Percentiles rank a stretch among this genome's conserved stretches.
phyloP scores from a whole-genome alignment of 2,329 filamentous ascomycete species.

The Xylariaceae sp. region DNA sequence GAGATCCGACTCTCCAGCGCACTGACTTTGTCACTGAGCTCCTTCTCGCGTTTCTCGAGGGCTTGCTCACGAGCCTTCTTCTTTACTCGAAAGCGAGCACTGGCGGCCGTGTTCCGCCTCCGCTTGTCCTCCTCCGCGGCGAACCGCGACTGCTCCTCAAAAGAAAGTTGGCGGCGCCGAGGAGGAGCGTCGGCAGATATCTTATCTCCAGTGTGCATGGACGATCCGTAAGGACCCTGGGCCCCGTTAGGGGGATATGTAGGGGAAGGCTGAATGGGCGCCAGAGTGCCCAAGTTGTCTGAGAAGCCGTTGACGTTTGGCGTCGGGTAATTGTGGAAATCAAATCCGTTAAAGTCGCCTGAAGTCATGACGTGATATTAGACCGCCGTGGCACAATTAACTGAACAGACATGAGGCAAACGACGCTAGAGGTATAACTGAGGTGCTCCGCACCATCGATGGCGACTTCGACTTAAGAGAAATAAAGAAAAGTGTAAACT shows the following conservation, averaged over 20 bases:
- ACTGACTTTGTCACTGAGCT: slow-evolving; percentile 80
- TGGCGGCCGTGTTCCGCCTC: slow-evolving; percentile 86
- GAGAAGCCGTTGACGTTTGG: slow-evolving; percentile 55
- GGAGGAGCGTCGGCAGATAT: slow-evolving; percentile 56
- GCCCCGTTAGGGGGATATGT: slow-evolving; percentile 50
- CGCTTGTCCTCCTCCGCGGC: slow-evolving; percentile 91
- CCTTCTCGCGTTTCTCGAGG: slow-evolving; percentile 80
- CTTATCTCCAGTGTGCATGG: slow-evolving; percentile 44
- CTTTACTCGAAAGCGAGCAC: slow-evolving; percentile 89
- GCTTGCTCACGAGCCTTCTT: slow-evolving; percentile 95
- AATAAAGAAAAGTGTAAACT: slow-evolving; percentile 31
- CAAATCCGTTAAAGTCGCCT: slow-evolving; percentile 65
- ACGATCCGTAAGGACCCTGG: slow-evolving; percentile 45
- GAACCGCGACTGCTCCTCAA: slow-evolving; percentile 74
- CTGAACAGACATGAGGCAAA: slow-evolving; percentile 34
- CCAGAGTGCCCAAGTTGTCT: slow-evolving; percentile 51
- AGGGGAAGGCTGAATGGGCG: slow-evolving; percentile 60
- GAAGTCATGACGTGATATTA: slow-evolving; percentile 58
- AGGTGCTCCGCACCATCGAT: slow-evolving; percentile 40
- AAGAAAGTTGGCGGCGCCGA: slow-evolving; percentile 55
- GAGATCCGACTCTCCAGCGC: slow-evolving; percentile 75
- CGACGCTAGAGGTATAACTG: slow-evolving; percentile 31
- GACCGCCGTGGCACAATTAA: slow-evolving; percentile 39
- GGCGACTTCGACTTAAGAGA: slow-evolving; percentile 37
- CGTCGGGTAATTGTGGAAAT: slow-evolving; percentile 61